Evolutionary conservation across 768 basidiomycete species (phyloP).

Genomic region (Chalciporus piperatus): DNA sequence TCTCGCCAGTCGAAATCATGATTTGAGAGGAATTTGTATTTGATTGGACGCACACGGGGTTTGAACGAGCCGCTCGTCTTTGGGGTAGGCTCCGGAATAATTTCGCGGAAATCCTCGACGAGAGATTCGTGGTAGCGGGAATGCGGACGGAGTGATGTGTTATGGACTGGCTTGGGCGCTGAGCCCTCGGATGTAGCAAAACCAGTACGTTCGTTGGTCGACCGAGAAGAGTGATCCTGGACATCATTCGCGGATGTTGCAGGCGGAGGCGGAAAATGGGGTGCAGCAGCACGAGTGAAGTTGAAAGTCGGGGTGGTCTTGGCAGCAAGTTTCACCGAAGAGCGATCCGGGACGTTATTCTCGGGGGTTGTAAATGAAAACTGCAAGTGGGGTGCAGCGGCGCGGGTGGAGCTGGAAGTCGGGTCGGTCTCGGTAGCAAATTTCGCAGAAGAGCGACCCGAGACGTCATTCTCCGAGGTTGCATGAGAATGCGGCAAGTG

Average conservation of each 20-base stretch:
- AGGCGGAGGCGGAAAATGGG: neutral
- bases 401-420: neutral
- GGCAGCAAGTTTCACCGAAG: neutral
- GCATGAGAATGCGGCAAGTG: neutral
- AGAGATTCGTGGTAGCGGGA: neutral
- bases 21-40: slow-evolving; percentile 22
- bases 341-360: neutral
- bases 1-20: slow-evolving; percentile 26
- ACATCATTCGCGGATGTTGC: neutral
- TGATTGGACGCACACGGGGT: slow-evolving; percentile 12
- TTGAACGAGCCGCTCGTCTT: neutral
- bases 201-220: neutral
- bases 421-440: too few relatives aligned
- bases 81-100: neutral
- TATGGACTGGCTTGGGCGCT: neutral
- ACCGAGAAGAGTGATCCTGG: neutral
- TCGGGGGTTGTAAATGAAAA: neutral
- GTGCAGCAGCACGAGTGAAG: neutral
- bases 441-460: neutral
- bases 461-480: neutral
- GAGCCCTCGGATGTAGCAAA: neutral
- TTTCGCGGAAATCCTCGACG: neutral
- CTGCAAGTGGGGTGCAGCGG: neutral
- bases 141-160: neutral
- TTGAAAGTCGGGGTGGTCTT: neutral